Evolutionary conservation across 768 basidiomycete species (phyloP), one percentile per base, ranked within the genome.

Genomic region (Boletus vinaceobasis): DNA sequence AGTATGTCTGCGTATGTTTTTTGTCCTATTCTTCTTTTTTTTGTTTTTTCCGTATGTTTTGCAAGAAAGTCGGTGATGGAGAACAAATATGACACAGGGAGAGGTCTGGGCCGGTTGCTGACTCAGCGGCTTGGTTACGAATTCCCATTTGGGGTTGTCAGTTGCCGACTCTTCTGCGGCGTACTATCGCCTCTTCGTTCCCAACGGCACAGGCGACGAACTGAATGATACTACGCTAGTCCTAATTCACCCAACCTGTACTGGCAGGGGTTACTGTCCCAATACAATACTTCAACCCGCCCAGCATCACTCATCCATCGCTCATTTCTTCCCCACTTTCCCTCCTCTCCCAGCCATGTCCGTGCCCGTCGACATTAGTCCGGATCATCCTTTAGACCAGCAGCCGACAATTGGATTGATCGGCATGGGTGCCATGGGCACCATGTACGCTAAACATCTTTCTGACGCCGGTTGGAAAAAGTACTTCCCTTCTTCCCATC

Each of bases 401-500:
- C 91, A 93, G 60, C 90, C 91, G 7, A 79, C 80, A 0, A 89
- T 98, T 37, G 95, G 95, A 2, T 75, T 97, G 48, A 97, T 97
- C 57, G 95, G 96, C 2, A 97, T 98, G 94, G 95, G 95, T 1
- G 90, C 90, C 47, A 98, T 98, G 96, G 96, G 96, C 2, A 77
- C 76, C 65, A 93, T 98, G 93, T 98, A 98, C 68, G 93, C 93
- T 0, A 79, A 78, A 17, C 68, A 76, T n/a, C 76, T 99, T 26
- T 81, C 85, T 11, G 75, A 77, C 7, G 93, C 87, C 10, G 94
- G 96, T 2, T 93, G 92, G 86, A 82, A 85, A 71, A 88, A 84
- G 95, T 93, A 57, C 31, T 35, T 44, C 14, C 29, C 1, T 35
- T 43, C 32, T 26, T 59, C 49, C n/a, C 49, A 23, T 17, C 32